phyloP scores from a whole-genome alignment of 2,329 filamentous ascomycete species.

The Cladosporium sp. region DNA sequence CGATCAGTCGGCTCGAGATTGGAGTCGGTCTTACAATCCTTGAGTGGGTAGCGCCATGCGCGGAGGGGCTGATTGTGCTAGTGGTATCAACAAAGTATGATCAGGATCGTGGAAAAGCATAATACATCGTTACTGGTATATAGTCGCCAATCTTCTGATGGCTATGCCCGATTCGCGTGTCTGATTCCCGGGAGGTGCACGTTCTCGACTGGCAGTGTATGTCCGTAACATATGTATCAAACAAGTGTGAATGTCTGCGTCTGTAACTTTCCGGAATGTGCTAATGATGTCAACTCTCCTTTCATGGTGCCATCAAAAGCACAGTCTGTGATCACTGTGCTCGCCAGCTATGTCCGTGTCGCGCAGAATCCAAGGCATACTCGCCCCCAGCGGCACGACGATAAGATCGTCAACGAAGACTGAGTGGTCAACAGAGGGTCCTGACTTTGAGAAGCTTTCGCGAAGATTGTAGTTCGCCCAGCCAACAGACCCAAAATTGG shows the following conservation, averaged over 20 bases:
- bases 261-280: not conserved
- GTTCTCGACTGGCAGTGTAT: no score
- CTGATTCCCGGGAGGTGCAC: no score
- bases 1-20: no score
- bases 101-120: no score
- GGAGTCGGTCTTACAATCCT: no score
- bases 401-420: not conserved
- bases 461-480: not conserved
- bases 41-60: no score
- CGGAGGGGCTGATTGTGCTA: no score
- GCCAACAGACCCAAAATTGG: not conserved
- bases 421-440: not conserved
- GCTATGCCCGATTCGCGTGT: no score
- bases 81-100: no score
- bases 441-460: not conserved
- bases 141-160: no score
- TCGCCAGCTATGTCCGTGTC: not conserved
- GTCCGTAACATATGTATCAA: no score
- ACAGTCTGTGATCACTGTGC: not conserved
- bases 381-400: not conserved
- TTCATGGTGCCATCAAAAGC: not conserved
- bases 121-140: no score
- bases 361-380: not conserved
- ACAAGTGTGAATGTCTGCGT: not conserved
- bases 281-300: not conserved